Conservation (phyloP, 1,284 basidiomycete genomes). For the Cutaneotrichosporon mucoides region DNA sequence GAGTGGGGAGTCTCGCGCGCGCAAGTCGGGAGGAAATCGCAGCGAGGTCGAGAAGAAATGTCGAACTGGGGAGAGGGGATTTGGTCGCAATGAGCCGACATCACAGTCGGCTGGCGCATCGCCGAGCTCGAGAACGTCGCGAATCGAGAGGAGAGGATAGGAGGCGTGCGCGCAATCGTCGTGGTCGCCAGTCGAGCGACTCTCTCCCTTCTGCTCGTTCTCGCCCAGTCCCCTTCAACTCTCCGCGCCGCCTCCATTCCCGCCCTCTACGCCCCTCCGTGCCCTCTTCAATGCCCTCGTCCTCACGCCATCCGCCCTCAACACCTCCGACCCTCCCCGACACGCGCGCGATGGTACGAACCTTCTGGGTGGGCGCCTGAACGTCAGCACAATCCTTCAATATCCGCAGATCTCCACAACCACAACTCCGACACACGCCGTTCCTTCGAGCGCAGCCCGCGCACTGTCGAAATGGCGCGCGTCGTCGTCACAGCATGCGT, state of each 20-base stretch:
- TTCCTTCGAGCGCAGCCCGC: background rate
- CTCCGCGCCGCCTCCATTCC: background rate
- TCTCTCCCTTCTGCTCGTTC: background rate
- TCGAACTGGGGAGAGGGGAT: background rate
- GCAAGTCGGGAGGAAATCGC: too few species aligned
- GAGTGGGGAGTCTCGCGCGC: background rate
- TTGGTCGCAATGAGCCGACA: too few species aligned
- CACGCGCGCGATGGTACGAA: slow-evolving; percentile 13
- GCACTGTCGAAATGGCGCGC: background rate
- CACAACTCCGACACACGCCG: background rate
- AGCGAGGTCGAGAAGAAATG: background rate
- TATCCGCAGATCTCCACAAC: background rate
- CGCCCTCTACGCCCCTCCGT: background rate
- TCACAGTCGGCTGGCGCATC: too few species aligned
- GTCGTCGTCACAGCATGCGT: background rate
- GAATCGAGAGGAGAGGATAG: background rate
- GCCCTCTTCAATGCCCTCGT: background rate
- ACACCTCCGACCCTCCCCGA: background rate
- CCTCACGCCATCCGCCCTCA: too few species aligned
- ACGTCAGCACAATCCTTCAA: slow-evolving; percentile 9
- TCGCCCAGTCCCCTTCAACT: background rate
- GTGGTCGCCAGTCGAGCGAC: background rate
- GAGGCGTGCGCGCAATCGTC: background rate
- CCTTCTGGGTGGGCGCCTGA: slow-evolving; percentile 25
- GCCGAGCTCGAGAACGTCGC: background rate